These are phyloP conservation scores for Heritiera fomes DNA, from an alignment of 345 rosid species.

Conservation along the genomic window DNA sequence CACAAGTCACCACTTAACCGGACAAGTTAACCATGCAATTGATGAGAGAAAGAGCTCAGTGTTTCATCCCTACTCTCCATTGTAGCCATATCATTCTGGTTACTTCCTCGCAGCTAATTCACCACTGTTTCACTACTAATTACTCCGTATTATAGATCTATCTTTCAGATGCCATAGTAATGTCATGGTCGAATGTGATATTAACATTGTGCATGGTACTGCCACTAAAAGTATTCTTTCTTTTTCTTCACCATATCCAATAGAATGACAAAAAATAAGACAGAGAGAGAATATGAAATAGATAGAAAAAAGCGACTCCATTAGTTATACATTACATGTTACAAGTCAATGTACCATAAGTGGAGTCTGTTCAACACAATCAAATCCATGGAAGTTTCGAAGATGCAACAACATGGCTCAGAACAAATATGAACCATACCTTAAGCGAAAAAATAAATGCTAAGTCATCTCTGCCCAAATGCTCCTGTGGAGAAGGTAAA, in stretches of 20 bases:
- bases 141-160: not conserved
- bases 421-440: conserved; percentile 41
- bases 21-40: not conserved
- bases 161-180: not conserved
- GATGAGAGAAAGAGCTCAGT: not conserved
- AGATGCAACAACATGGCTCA: not conserved
- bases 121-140: not conserved
- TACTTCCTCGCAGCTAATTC: not conserved
- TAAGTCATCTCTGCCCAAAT: conserved; percentile 82
- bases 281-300: not conserved
- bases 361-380: not conserved
- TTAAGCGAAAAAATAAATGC: conserved; percentile 86
- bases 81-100: not conserved
- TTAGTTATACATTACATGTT: not conserved
- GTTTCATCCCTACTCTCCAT: not conserved
- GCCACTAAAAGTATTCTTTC: not conserved
- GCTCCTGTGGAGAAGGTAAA: conserved; percentile 57
- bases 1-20: not conserved
- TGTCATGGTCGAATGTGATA: not conserved
- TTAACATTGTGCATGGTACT: not conserved
- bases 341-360: not conserved
- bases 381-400: not conserved
- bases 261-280: not conserved
- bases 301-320: not conserved
- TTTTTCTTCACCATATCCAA: no score